phyloP scores from a whole-genome alignment of 345 rosid species.

The Hevea brasiliensis region DNA sequence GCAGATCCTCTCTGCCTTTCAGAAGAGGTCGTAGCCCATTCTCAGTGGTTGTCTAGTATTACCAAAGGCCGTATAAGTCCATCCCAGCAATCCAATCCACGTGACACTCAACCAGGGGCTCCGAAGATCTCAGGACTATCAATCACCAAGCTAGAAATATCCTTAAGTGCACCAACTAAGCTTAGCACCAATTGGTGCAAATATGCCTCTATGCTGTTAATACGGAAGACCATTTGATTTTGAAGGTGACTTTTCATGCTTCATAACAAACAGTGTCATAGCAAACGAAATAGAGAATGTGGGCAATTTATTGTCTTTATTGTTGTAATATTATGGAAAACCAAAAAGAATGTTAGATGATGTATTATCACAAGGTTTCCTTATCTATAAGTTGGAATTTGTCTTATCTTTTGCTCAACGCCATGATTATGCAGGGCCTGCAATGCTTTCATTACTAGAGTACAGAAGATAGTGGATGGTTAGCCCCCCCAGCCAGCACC shows the following conservation, averaged over 20 bases:
- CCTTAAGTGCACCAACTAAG: background rate
- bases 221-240: background rate
- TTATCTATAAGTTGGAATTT: constrained; percentile 29
- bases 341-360: background rate
- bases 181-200: background rate
- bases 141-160: no score
- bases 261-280: constrained; percentile 9
- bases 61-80: no score
- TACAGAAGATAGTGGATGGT: constrained; percentile 41
- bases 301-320: constrained; percentile 19
- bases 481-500: constrained; percentile 4
- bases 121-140: background rate
- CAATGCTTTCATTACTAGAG: constrained; percentile 27
- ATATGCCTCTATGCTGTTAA: background rate
- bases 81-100: no score
- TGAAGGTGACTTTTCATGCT: constrained; percentile 3
- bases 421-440: constrained; percentile 38
- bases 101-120: no score
- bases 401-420: constrained; percentile 36
- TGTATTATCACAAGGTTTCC: constrained; percentile 25
- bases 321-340: constrained; percentile 9
- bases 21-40: no score
- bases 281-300: constrained; percentile 15
- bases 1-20: no score
- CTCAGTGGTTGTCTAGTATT: no score